A percentile compares a stretch with the other conserved stretches of the same genome.
Evolutionary conservation across 1,284 basidiomycete species (phyloP).

Genomic region (Austropuccinia psidii): DNA sequence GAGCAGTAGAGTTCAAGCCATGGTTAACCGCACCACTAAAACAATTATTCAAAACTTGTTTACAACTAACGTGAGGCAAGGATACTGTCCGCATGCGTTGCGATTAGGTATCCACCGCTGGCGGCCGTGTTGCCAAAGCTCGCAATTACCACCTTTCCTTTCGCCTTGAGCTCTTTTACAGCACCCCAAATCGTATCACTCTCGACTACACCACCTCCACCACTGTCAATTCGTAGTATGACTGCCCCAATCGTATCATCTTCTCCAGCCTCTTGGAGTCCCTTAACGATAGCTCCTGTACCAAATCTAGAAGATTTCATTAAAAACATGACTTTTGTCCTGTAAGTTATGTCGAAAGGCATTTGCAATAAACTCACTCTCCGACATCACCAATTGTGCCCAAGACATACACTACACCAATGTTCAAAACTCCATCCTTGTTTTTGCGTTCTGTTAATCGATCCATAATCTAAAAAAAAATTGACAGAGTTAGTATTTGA

Average conservation of each 20-base stretch:
- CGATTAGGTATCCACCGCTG: constrained; percentile 48
- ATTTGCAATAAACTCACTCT: constrained; percentile 1
- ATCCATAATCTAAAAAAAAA: constrained; percentile 42
- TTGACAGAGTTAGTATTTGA: constrained; percentile 28
- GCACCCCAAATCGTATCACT: constrained; percentile 50
- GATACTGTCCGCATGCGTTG: constrained; percentile 46
- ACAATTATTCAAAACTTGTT: too few relatives aligned
- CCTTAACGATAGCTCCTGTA: constrained; percentile 48
- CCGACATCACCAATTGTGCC: constrained; percentile 45
- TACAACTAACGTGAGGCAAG: constrained; percentile 40
- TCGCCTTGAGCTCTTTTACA: constrained; percentile 46
- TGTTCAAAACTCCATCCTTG: constrained; percentile 45
- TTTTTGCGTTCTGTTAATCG: constrained; percentile 39
- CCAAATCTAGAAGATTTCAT: constrained; percentile 42
- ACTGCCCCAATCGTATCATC: constrained; percentile 48
- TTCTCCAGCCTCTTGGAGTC: constrained; percentile 49
- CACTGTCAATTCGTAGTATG: constrained; percentile 50
- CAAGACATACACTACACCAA: constrained; percentile 49
- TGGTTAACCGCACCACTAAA: not conserved
- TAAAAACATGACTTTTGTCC: not conserved
- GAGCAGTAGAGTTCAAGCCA: not conserved
- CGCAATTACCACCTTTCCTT: constrained; percentile 49
- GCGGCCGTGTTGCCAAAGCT: constrained; percentile 50
- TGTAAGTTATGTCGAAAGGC: not conserved
- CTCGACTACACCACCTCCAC: constrained; percentile 50